These are phyloP conservation scores for Calonectria leucothoes DNA, from an alignment of 2,329 filamentous ascomycete species.

Conservation along the genomic window DNA sequence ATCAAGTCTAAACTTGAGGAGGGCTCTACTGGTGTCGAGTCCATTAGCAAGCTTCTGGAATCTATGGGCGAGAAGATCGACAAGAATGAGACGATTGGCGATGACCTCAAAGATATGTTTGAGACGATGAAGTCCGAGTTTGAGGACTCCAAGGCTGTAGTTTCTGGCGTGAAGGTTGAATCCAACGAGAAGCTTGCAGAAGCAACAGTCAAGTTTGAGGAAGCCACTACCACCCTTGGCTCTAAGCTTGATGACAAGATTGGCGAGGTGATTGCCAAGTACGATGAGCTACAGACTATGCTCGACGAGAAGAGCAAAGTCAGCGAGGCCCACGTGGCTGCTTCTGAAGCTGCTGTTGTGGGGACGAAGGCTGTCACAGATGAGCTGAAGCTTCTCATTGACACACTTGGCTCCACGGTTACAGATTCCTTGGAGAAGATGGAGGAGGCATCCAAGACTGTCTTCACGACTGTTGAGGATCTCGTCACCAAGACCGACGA, in stretches of 20 bases:
- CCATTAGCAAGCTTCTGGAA: constrained; percentile 77
- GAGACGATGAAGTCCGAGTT: constrained; percentile 87
- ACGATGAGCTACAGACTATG: constrained; percentile 83
- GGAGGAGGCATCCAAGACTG: constrained; percentile 86
- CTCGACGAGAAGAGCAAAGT: constrained; percentile 80
- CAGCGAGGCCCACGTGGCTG: constrained; percentile 77
- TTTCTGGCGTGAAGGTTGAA: constrained; percentile 85
- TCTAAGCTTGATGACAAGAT: constrained; percentile 74
- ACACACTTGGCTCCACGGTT: constrained; percentile 84
- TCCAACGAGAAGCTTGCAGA: constrained; percentile 80
- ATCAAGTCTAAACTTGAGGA: constrained; percentile 82
- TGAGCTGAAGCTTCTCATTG: constrained; percentile 87
- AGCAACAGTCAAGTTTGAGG: constrained; percentile 69
- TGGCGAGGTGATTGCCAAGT: constrained; percentile 83
- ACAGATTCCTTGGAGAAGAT: constrained; percentile 88
- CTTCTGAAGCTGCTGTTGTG: constrained; percentile 79
- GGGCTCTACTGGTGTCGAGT: constrained; percentile 78
- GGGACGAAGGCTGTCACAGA: constrained; percentile 85
- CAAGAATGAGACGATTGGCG: constrained; percentile 66
- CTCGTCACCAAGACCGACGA: constrained; percentile 82
- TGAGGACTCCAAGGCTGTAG: constrained; percentile 83
- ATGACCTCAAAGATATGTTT: constrained; percentile 78
- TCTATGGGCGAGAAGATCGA: constrained; percentile 72
- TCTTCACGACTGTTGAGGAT: constrained; percentile 85
- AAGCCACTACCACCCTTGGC: constrained; percentile 64